A percentile compares a stretch with the other conserved stretches of the same genome.
Conservation (phyloP, 495 filamentous ascomycete genomes). For the Hypoxylon fuscum region DNA sequence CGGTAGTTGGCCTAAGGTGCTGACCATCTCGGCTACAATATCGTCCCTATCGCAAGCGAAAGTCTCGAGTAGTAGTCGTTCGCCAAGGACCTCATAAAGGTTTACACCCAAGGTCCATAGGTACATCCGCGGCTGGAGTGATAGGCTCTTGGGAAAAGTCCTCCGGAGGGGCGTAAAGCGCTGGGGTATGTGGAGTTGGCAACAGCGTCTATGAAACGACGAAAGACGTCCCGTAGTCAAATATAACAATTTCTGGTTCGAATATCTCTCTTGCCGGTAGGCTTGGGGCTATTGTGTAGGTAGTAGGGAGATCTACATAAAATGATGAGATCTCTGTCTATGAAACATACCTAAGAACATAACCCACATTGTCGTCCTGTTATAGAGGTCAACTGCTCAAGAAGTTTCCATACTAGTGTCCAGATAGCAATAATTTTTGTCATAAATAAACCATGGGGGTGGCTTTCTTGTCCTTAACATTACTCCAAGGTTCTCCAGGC, state of each 20-base stretch:
- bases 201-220: slow-evolving; percentile 8
- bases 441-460: no score
- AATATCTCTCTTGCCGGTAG: slow-evolving; percentile 1
- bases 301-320: no score
- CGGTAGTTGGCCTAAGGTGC: slow-evolving; percentile 42
- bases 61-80: slow-evolving; percentile 42
- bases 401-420: no score
- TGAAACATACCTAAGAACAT: no score
- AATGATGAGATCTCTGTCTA: no score
- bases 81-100: slow-evolving; percentile 47
- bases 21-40: slow-evolving; percentile 43
- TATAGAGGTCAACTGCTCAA: no score
- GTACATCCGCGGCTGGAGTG: slow-evolving; percentile 43
- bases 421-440: no score
- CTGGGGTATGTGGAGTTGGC: slow-evolving; percentile 30
- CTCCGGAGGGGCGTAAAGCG: slow-evolving; percentile 42
- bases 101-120: slow-evolving; percentile 48
- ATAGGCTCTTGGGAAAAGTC: slow-evolving; percentile 41
- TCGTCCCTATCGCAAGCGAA: slow-evolving; percentile 31
- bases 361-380: no score
- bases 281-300: not conserved
- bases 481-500: no score
- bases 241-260: slow-evolving; percentile 6
- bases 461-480: no score
- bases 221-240: slow-evolving; percentile 3